Evolutionary conservation across 495 filamentous ascomycete genomes (phyloP), one percentile per base, ranked within the genome.

Genomic region (Cercophora newfieldiana): DNA sequence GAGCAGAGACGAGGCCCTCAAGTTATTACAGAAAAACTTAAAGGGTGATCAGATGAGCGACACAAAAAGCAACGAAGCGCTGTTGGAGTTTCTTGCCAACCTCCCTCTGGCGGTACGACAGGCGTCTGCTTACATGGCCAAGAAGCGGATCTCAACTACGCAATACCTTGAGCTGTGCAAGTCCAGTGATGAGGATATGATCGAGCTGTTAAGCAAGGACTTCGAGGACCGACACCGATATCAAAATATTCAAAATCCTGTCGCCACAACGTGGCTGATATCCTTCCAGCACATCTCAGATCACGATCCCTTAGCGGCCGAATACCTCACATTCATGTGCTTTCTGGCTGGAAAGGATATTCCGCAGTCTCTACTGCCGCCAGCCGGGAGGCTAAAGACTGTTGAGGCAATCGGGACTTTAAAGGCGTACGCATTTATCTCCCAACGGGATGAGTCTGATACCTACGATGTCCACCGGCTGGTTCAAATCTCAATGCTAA

Each of bases 51-150:
- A 74, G 29, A 66, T 61, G 12, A 14, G 21, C 29, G 58, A 72
- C 47, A 33, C 21, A 7, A 22, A 24, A 37, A 66, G 64, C 49
- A 67, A 62, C 2, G 55, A 21, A 26, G 28, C 5, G 0, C 69
- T 86, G 28, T 70, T 85, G 0, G 30, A 76, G n/a, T 53, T 71
- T 18, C 73, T 86, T 18, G 66, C 66, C 10, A 70, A 71, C 59
- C 69, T 85, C 10, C 82, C 82, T 1, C 69, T 85, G 0, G 82
- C 82, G 1, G 78, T 85, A 59, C 72, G 67, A 29, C 81, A 85
- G 67, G 82, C 81, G n/a, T 75, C 80, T 7, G 75, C 80, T 7
- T 85, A 74, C 59, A 81, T 87, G 31, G 75, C 71, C 50, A 71
- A 75, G 61, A 82, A 69, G 22, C 19, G 58, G 2, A 74, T 78